These are phyloP conservation scores for Breviolum minutum DNA, from an alignment of 73 alveolate genomes.

Conservation along the genomic window DNA sequence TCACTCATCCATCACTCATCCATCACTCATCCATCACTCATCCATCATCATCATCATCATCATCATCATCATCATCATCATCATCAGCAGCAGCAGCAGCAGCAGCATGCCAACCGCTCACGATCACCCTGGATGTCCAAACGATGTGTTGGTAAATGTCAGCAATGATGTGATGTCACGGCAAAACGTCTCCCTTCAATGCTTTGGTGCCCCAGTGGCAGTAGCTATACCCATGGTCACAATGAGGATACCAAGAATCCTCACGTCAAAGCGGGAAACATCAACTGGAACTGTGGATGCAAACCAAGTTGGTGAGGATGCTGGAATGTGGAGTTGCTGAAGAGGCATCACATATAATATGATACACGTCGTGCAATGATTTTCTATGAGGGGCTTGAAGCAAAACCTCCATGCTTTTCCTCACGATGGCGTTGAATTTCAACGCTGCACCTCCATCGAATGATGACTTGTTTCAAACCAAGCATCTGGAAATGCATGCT, in stretches of 20 bases:
- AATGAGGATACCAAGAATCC: conserved; percentile 36
- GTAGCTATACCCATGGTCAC: conserved; percentile 32
- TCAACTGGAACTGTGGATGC: not conserved
- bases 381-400: too few species aligned
- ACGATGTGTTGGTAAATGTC: not conserved
- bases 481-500: conserved; percentile 45
- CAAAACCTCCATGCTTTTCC: not conserved
- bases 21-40: not conserved
- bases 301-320: not conserved
- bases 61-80: not conserved
- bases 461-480: not conserved
- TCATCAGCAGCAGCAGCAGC: not conserved
- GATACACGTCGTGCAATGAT: not conserved
- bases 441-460: not conserved
- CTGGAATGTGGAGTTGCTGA: not conserved
- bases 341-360: not conserved
- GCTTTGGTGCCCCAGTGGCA: not conserved
- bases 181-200: not conserved
- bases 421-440: not conserved
- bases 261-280: not conserved
- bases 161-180: not conserved
- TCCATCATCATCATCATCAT: too few species aligned
- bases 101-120: not conserved
- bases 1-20: too few species aligned
- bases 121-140: not conserved